Percentiles rank a stretch among this genome's conserved stretches.
phyloP scores from a whole-genome alignment of 345 rosid genomes.

The Brassica napus region Da-Ae NC_063448.1:46148001-46148500 shows the following conservation, averaged over 20 bases:
- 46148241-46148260: background rate
- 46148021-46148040: background rate
- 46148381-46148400: background rate
- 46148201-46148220: background rate
- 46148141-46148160: background rate
- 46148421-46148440: background rate
- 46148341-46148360: background rate
- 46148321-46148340: too few relatives aligned
- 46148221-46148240: background rate
- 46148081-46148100: background rate
- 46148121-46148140: background rate
- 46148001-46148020: background rate
- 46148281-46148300: background rate
- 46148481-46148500: background rate
- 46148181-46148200: background rate
- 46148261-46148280: too few relatives aligned
- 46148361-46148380: background rate
- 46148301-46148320: background rate
- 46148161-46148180: background rate
- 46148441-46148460: background rate
- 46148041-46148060: background rate
- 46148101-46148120: background rate
- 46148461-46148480: background rate
- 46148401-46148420: background rate
- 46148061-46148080: background rate